These are phyloP conservation scores for Pisolithus tinctorius DNA, from an alignment of 768 basidiomycete species.

Conservation along the genomic window DNA sequence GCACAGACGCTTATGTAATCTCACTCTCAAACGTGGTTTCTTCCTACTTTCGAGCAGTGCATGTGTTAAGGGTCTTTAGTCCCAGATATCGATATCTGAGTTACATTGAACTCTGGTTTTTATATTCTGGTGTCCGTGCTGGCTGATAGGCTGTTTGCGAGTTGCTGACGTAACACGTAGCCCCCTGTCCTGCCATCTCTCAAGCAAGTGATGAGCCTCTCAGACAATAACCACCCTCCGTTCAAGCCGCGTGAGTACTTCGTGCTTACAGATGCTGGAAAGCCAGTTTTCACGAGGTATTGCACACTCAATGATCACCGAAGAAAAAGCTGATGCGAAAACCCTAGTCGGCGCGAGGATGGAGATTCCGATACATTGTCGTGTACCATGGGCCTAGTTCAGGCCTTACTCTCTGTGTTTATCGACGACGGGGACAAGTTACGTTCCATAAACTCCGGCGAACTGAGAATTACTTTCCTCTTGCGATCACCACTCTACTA, in stretches of 20 bases:
- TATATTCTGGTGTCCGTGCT: no score
- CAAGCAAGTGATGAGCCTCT: neutral
- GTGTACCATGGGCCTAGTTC: slow-evolving; percentile 85
- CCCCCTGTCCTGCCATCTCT: no score
- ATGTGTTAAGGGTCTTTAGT: no score
- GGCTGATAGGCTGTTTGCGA: no score
- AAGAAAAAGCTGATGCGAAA: neutral
- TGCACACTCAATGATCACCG: no score
- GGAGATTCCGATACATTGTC: slow-evolving; percentile 62
- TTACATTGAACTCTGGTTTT: no score
- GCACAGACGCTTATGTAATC: no score
- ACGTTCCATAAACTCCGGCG: slow-evolving; percentile 77
- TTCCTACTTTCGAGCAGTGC: no score
- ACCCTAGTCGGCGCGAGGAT: slow-evolving; percentile 41
- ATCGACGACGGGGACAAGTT: slow-evolving; percentile 86
- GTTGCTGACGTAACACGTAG: no score
- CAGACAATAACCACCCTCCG: slow-evolving; percentile 12
- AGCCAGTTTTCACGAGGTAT: slow-evolving; percentile 92
- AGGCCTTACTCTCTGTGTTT: slow-evolving; percentile 94
- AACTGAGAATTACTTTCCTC: slow-evolving; percentile 79
- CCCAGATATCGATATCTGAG: no score
- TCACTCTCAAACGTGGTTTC: no score
- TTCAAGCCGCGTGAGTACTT: slow-evolving; percentile 74
- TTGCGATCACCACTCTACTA: slow-evolving; percentile 87
- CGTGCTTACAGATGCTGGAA: slow-evolving; percentile 91